Evolutionary conservation across 371 early-diverging fungal species (phyloP).

Genomic region (Mortierella sp.): DNA sequence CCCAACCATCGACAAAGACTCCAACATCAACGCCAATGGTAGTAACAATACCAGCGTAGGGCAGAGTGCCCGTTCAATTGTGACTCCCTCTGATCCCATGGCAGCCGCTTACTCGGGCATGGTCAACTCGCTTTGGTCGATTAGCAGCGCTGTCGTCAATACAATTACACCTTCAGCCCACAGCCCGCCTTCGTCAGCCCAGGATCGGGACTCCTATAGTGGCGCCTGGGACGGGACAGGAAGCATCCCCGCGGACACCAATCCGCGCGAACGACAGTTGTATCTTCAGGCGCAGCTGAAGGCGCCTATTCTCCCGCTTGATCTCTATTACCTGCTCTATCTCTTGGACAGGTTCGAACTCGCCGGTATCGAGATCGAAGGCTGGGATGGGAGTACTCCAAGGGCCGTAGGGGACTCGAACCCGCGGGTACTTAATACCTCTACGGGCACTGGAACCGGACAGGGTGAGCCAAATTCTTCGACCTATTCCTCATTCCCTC

Average conservation of each 20-base stretch:
- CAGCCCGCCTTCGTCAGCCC: conserved; percentile 27
- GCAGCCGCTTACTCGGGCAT: conserved; percentile 49
- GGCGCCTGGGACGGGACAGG: conserved; percentile 63
- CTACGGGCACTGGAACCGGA: not conserved
- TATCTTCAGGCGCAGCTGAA: conserved; percentile 54
- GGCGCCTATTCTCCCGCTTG: conserved; percentile 62
- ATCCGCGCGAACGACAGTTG: conserved; percentile 55
- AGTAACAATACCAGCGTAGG: conserved; percentile 13
- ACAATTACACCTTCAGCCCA: conserved; percentile 41
- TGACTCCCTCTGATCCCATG: conserved; percentile 46
- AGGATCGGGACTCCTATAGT: conserved; percentile 54
- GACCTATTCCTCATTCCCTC: conserved; percentile 47
- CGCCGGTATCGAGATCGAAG: conserved; percentile 67
- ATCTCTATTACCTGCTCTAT: conserved; percentile 70
- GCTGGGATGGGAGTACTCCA: conserved; percentile 46
- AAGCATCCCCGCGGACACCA: conserved; percentile 52
- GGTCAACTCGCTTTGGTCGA: conserved; percentile 53
- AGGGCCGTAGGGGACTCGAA: conserved; percentile 38
- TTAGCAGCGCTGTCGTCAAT: conserved; percentile 31
- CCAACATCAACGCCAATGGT: conserved; percentile 20
- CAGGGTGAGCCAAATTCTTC: conserved; percentile 5
- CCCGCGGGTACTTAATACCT: conserved; percentile 28
- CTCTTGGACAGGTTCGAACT: conserved; percentile 69
- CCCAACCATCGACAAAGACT: conserved; percentile 13
- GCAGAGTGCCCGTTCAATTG: conserved; percentile 34